Base-by-base conservation (phyloP, 108 stramenopile species). In the Aurantiochytrium sp. region DNA sequence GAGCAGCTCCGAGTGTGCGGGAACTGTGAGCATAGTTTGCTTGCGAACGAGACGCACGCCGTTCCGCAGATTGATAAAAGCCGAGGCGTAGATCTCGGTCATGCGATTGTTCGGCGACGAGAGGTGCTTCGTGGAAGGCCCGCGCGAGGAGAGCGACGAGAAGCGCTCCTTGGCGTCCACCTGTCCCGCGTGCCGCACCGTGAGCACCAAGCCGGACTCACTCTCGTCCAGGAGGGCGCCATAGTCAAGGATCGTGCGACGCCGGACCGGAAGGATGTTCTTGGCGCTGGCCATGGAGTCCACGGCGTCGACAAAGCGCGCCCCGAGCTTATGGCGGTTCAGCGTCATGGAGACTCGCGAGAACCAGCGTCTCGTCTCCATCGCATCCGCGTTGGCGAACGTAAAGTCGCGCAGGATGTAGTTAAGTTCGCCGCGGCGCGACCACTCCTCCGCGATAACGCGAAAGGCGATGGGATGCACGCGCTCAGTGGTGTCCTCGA, bases 321-420 rank as follows among this genome's bases (percentile, higher is more conserved):
- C 39, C 27, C 73, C 73, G 27, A 81, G 73, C 4, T 81, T 81
- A 24, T 48, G 39, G 8, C 73, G 39, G 39, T 81, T 81, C 2
- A 81, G 12, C 27, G 39, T 81, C 73, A 81, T 81, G n/a, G 42
- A 48, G 36, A 81, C 45, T 1, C 73, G 73, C n/a, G 73, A 81
- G 19, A 81, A 41, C 73, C 73, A 81, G 36, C 73, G 39, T 2
- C 45, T 12, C n/a, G 73, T 48, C 73, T 81, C 73, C 15, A 6
- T 24, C 12, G n/a, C 19, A 24, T 41, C 45, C 6, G 73, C 12
- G 27, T 41, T 24, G 2, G 73, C 39, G 24, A 81, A 81, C 21
- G 45, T 81, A 81, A 81, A 81, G 73, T 48, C 45, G 42, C 45
- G 39, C 24, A 2, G 8, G 10, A 12, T 39, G 45, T 48, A 81